A percentile compares a stretch with the other conserved stretches of the same genome.
phyloP scores from a whole-genome alignment of 2,329 filamentous ascomycete genomes.

The Trichoderma aggressivum region DNA sequence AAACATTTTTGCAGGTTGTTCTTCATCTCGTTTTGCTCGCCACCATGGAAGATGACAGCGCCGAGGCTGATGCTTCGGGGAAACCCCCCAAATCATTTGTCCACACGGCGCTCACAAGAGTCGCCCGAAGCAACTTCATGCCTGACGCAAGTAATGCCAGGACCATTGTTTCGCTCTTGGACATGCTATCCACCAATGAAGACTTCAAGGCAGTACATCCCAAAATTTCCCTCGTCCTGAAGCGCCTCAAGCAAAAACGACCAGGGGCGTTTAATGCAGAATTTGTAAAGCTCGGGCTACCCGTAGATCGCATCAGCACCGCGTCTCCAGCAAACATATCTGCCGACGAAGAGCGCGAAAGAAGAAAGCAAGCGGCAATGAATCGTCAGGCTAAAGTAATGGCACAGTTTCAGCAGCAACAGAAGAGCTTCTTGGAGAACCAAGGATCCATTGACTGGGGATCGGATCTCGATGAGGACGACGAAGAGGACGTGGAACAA shows the following conservation, averaged over 20 bases:
- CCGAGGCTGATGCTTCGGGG: constrained; percentile 49
- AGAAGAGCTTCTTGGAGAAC: constrained; percentile 88
- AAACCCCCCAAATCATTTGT: constrained; percentile 65
- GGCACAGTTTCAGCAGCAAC: constrained; percentile 97
- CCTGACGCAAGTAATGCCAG: constrained; percentile 53
- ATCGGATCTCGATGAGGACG: constrained; percentile 69
- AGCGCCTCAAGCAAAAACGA: constrained; percentile 78
- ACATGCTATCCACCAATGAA: constrained; percentile 61
- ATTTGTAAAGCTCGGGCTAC: constrained; percentile 60
- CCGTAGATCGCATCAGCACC: constrained; percentile 76
- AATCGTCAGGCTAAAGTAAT: constrained; percentile 91
- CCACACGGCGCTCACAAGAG: constrained; percentile 62
- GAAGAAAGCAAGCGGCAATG: constrained; percentile 85
- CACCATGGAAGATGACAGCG: constrained; percentile 72
- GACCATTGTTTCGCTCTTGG: constrained; percentile 62
- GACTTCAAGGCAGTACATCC: constrained; percentile 79
- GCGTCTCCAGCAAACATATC: constrained; percentile 71
- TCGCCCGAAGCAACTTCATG: constrained; percentile 60
- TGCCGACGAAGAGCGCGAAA: constrained; percentile 69
- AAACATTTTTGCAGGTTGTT: constrained; percentile 88
- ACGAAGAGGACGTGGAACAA: constrained; percentile 57
- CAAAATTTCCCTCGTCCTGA: constrained; percentile 79
- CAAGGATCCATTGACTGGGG: constrained; percentile 89
- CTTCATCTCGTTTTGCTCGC: constrained; percentile 84
- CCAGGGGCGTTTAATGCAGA: constrained; percentile 69